Conservation (phyloP, 768 basidiomycete species). For the Rhodotorula sphaerocarpa region DNA sequence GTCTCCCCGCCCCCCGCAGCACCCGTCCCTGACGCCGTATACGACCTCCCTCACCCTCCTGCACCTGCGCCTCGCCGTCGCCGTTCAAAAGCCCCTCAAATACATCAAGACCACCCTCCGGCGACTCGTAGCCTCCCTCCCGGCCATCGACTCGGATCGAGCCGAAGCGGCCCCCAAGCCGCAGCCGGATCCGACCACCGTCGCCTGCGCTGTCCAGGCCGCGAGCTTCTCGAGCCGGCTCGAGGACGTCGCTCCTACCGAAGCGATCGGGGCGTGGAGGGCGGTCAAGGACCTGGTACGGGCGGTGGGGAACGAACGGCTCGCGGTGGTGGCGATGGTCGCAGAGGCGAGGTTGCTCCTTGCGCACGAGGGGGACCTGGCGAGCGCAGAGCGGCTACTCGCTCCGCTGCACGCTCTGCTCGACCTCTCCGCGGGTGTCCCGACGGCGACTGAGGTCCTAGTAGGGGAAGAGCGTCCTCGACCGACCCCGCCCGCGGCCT, state of each 20-base stretch:
- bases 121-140: background rate
- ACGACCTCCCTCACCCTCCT: conserved; percentile 8
- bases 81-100: conserved; percentile 6
- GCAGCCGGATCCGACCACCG: background rate
- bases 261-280: conserved; percentile 6
- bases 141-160: too few relatives aligned
- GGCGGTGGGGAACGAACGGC: background rate
- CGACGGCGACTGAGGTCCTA: background rate
- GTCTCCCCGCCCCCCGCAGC: background rate
- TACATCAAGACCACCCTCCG: conserved; percentile 12
- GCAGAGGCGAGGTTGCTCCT: conserved; percentile 1
- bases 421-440: background rate
- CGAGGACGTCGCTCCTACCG: background rate
- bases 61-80: conserved; percentile 7
- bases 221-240: background rate
- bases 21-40: conserved; percentile 8
- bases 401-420: background rate
- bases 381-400: background rate
- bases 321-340: background rate
- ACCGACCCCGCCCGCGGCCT: too few relatives aligned
- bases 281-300: background rate
- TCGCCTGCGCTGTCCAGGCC: background rate
- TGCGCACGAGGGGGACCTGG: conserved; percentile 5
- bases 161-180: background rate
- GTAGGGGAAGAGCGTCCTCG: too few relatives aligned